Evolutionary conservation across 768 basidiomycete genomes (phyloP), one percentile per base, ranked within the genome.

Genomic region (Trametes cubensis): DNA sequence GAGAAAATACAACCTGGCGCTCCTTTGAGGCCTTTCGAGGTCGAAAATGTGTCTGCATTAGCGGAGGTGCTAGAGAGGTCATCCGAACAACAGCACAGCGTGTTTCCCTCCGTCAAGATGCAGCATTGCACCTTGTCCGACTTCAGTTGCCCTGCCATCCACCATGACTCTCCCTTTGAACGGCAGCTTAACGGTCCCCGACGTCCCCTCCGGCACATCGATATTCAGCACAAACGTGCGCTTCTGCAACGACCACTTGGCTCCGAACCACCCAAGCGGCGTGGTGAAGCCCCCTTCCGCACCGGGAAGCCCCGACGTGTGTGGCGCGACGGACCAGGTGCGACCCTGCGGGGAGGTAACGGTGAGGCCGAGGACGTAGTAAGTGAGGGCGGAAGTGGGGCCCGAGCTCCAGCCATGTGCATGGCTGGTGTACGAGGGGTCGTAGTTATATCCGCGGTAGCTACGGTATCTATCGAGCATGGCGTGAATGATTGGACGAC

Each of bases 401-500:
- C 84, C 85, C 0, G 83, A 74, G 60, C 80, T 81, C 85, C 85
- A 86, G 5, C 84, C 84, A 65, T 86, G 85, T 1, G 82, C 72
- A 67, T 85, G 84, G n/a, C 80, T 82, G 8, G 83, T 85, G 70
- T 85, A 86, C 0, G 84, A 77, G 0, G 83, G 75, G 65, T 86
- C 85, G 70, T 80, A 76, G 70, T 82, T 81, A 73, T 86, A 86
- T 5, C 85, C 85, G 20, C 72, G 70, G 63, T 82, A 76, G 2
- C 77, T 78, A 20, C 85, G 83, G 65, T 85, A 85, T 26, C 83
- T 73, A 8, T 13, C 28, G n/a, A 28, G 39, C 10, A 30, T 25
- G 10, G 8, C n/a, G 18, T 26, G 41, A 40, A 4, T 38, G n/a
- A 21, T 18, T 1, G 13, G 58, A 5, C 20, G 40, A 15, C 7